Conservation (phyloP, 2,329 filamentous ascomycete species). For the Trichophyton mentagrophytes region DNA sequence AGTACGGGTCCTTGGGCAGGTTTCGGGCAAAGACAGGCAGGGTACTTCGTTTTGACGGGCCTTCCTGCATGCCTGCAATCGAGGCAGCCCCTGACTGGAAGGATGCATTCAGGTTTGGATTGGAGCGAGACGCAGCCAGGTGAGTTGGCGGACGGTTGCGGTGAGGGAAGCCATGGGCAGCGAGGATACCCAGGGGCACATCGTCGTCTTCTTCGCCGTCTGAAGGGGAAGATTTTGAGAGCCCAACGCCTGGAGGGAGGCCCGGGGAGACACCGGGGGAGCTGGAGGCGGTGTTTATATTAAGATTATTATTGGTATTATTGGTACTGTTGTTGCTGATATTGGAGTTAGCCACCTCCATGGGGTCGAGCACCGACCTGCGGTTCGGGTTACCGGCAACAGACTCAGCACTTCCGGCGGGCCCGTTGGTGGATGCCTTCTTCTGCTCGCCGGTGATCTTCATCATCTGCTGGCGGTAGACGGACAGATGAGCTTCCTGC, state of each 20-base stretch:
- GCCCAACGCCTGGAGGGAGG: neutral
- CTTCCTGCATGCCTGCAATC: constrained; percentile 37
- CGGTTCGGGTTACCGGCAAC: constrained; percentile 28
- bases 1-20: constrained; percentile 73
- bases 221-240: constrained; percentile 27
- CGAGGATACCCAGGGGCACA: constrained; percentile 70
- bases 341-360: neutral
- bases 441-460: constrained; percentile 65
- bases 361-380: constrained; percentile 20
- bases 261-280: neutral
- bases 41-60: constrained; percentile 32
- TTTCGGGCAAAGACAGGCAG: constrained; percentile 73
- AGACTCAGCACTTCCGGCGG: constrained; percentile 32
- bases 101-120: constrained; percentile 55
- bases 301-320: neutral
- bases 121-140: constrained; percentile 52
- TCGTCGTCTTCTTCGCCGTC: constrained; percentile 72
- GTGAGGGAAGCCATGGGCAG: constrained; percentile 76
- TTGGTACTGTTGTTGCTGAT: neutral
- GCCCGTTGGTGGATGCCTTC: constrained; percentile 37
- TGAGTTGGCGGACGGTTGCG: constrained; percentile 62
- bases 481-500: constrained; percentile 78
- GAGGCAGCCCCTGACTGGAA: constrained; percentile 45
- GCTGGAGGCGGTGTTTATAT: neutral
- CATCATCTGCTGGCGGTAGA: constrained; percentile 93